phyloP scores from a whole-genome alignment of 768 basidiomycete species.

The Myochromella boudieri region DNA sequence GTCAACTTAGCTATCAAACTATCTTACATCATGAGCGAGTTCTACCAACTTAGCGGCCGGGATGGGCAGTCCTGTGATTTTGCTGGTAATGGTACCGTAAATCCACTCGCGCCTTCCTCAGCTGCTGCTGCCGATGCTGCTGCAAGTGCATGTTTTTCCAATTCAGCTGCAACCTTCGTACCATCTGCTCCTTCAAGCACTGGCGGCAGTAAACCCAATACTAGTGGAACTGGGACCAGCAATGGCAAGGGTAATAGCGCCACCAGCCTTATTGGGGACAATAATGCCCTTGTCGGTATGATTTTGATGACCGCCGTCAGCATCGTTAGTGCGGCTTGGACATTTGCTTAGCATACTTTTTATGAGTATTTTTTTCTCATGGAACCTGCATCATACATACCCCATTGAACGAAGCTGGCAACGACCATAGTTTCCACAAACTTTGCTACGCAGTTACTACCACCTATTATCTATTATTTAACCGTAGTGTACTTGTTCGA shows the following conservation, averaged over 20 bases:
- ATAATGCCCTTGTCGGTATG: conserved; percentile 36
- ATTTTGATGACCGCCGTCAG: conserved; percentile 32
- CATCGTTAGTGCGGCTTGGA: conserved; percentile 43
- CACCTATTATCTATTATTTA: conserved; percentile 13
- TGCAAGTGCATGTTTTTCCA: conserved; percentile 67
- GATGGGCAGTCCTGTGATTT: conserved; percentile 73
- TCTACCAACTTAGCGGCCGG: conserved; percentile 64
- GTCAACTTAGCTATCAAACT: conserved; percentile 63
- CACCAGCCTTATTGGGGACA: conserved; percentile 22
- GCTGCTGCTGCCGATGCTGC: conserved; percentile 51
- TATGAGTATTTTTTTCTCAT: background rate
- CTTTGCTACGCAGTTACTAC: conserved; percentile 14
- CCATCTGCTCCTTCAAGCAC: conserved; percentile 45
- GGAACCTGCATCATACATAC: background rate
- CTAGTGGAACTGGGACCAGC: conserved; percentile 18
- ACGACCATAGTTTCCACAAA: conserved; percentile 3
- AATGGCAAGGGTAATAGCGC: conserved; percentile 20
- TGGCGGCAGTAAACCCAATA: conserved; percentile 21
- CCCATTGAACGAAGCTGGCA: no score
- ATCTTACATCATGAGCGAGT: conserved; percentile 80
- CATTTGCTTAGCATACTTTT: conserved; percentile 40
- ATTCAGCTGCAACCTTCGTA: conserved; percentile 60
- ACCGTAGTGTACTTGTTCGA: conserved; percentile 14
- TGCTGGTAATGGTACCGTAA: conserved; percentile 80
- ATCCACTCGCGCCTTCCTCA: conserved; percentile 48